phyloP scores from a whole-genome alignment of 1,284 basidiomycete species.

The Tilletia walkeri region DNA sequence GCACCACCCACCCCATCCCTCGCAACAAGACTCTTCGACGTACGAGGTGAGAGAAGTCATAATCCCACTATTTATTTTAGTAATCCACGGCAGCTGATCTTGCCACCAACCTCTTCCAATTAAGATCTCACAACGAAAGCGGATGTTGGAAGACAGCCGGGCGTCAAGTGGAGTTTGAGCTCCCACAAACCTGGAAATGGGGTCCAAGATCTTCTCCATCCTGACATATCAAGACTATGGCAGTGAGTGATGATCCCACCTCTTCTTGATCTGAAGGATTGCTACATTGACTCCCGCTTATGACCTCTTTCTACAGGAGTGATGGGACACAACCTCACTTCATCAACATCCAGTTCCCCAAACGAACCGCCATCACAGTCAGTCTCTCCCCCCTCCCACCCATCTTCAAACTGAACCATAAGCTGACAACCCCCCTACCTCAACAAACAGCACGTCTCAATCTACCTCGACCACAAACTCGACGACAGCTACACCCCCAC shows the following conservation, averaged over 20 bases:
- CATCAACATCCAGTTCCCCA: constrained; percentile 88
- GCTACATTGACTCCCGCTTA: neutral
- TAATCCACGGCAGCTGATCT: no score
- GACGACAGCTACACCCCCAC: constrained; percentile 98
- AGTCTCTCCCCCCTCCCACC: constrained; percentile 25
- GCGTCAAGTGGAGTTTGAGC: constrained; percentile 91
- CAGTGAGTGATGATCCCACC: constrained; percentile 67
- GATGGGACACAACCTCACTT: constrained; percentile 97
- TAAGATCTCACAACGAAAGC: constrained; percentile 45
- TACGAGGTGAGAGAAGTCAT: neutral
- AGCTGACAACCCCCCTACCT: neutral
- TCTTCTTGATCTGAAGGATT: constrained; percentile 34
- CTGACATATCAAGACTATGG: constrained; percentile 91
- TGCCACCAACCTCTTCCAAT: neutral
- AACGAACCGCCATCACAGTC: constrained; percentile 84
- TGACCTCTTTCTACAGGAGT: constrained; percentile 64
- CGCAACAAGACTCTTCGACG: constrained; percentile 11
- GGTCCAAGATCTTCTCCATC: constrained; percentile 82
- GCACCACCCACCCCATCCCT: neutral
- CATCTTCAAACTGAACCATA: no score
- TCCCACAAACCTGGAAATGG: constrained; percentile 96
- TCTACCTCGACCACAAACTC: constrained; percentile 78
- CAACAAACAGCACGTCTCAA: constrained; percentile 74
- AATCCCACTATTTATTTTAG: no score
- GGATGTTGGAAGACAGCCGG: constrained; percentile 46